Evolutionary conservation across 2,329 filamentous ascomycete species (phyloP).

Genomic region (Fusarium phyllophilum): DNA sequence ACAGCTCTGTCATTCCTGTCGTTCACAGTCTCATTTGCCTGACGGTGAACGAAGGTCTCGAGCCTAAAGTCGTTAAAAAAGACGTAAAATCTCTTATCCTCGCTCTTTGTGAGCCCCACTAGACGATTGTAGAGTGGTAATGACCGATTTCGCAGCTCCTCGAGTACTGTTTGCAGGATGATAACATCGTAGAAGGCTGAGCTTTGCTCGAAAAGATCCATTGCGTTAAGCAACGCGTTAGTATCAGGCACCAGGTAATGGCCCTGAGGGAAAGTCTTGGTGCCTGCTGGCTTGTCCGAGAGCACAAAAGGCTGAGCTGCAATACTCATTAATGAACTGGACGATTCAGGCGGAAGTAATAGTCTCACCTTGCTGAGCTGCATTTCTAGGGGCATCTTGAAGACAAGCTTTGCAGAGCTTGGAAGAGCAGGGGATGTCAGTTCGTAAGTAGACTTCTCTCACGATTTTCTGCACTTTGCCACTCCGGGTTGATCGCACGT

Average conservation of each 20-base stretch:
- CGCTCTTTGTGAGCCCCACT: constrained; percentile 89
- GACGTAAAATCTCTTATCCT: constrained; percentile 97
- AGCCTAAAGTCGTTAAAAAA: constrained; percentile 99
- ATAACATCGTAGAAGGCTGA: constrained; percentile 97
- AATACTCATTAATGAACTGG: constrained; percentile 10
- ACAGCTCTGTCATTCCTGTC: constrained; percentile 96
- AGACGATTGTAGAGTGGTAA: constrained; percentile 94
- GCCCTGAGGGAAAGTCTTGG: constrained; percentile 82
- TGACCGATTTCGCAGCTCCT: constrained; percentile 94
- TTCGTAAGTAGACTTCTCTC: constrained; percentile 91
- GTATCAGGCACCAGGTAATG: constrained; percentile 97
- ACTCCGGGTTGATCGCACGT: constrained; percentile 91
- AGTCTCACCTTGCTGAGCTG: constrained; percentile 75
- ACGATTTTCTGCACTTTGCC: constrained; percentile 99
- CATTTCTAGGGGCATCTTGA: constrained; percentile 79
- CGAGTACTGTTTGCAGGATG: constrained; percentile 93
- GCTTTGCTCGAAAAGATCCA: constrained; percentile 96
- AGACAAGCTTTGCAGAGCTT: constrained; percentile 84
- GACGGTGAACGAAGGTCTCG: constrained; percentile 85
- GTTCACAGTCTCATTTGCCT: constrained; percentile 87
- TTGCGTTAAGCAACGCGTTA: constrained; percentile 92
- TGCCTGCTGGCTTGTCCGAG: constrained; percentile 87
- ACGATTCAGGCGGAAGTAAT: background rate
- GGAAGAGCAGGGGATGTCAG: constrained; percentile 97
- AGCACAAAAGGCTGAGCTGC: constrained; percentile 85